Evolutionary conservation across 306 rosid species (phyloP).

Genomic region (Cotoneaster glaucophyllus): DNA sequence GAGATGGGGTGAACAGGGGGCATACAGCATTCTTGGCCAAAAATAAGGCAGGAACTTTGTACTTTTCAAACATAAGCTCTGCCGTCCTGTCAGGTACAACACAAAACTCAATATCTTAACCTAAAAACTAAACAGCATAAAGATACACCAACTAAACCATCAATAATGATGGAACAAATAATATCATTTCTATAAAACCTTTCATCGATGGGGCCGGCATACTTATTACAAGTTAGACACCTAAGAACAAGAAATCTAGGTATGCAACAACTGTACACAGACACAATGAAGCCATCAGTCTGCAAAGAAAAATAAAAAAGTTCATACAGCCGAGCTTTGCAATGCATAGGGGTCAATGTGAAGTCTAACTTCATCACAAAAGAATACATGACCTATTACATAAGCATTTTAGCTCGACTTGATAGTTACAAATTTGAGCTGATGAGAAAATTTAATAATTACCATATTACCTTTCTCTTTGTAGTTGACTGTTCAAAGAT

Average conservation of each 20-base stretch:
- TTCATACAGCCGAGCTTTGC: background rate
- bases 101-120: slow-evolving; percentile 19
- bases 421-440: background rate
- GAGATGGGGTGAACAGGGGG: slow-evolving; percentile 11
- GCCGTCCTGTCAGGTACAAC: slow-evolving; percentile 63
- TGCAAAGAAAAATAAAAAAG: background rate
- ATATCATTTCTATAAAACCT: background rate
- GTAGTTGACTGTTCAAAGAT: slow-evolving; percentile 78
- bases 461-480: slow-evolving; percentile 71
- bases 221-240: background rate
- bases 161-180: background rate
- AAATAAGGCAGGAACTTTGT: slow-evolving; percentile 95
- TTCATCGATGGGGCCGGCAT: background rate
- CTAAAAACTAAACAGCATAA: background rate
- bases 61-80: slow-evolving; percentile 95
- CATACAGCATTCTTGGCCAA: slow-evolving; percentile 96
- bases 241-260: background rate
- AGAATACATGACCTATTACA: background rate
- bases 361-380: background rate
- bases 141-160: background rate
- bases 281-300: background rate
- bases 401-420: background rate
- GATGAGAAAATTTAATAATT: slow-evolving; percentile 2
- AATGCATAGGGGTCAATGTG: background rate
- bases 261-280: background rate